Evolutionary conservation across 441 rosid genomes (phyloP), one percentile per base, ranked within the genome.

Genomic region (Populus trichocarpa): DNA sequence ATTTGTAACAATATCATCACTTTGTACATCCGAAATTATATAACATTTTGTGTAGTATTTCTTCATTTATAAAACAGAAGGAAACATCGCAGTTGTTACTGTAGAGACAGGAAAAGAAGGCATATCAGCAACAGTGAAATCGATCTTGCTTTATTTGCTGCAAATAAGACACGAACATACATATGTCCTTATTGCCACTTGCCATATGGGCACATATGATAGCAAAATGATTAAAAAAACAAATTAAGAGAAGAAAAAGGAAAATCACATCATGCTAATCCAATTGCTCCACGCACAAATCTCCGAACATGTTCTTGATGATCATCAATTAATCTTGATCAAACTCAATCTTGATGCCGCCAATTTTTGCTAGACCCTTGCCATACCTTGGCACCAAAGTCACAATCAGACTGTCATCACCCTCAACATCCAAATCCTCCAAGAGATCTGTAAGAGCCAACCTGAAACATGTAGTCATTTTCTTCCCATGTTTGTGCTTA

Each of bases 351-450:
- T 79, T 82, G 72, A 91, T 74, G 64, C 86, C 84, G 16, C 87
- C 89, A 66, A 91, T 75, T 42, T 67, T 79, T 53, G 22, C 61
- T 35, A 84, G 88, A 3, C 78, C 86, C 10, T 81, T 42, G 0
- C 90, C 89, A 75, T 12, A 72, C 70, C 40, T 87, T 0, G 91
- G 95, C 73, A 83, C 92, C 87, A 91, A 80, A 33, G 89, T 86
- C 16, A 91, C 89, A 9, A 87, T 25, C 36, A 91, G 75, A 32
- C 70, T 81, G 0, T 91, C 92, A 75, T 91, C 92, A 75, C 78
- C 89, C 13, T 90, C 92, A 25, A 81, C 87, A 5, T 30, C 84
- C 80, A 91, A 74, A 70, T 89, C 95, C 78, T 91, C 92, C 78
- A 91, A 72, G 83, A 88, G 75, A 75, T 88, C 90, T 0, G 88